Percentiles rank a stretch among this genome's conserved stretches.
These are phyloP conservation scores for Aspergillus sp. DNA, from an alignment of 2,329 filamentous ascomycete genomes.

Conservation along the genomic window DNA sequence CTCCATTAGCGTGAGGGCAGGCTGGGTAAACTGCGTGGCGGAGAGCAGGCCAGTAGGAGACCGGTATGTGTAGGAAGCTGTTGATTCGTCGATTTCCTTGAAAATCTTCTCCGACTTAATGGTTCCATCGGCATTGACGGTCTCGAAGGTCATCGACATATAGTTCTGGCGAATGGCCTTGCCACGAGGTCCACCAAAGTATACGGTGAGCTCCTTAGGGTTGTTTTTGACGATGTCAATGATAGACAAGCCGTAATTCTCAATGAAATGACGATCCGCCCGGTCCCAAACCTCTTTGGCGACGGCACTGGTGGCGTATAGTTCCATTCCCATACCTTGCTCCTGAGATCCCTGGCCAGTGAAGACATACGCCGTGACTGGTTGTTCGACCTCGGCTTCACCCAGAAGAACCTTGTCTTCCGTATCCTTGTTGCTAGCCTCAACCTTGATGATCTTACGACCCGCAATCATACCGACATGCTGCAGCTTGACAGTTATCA, in stretches of 20 bases:
- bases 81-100: constrained; percentile 93
- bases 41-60: constrained; percentile 94
- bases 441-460: constrained; percentile 99
- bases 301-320: constrained; percentile 90
- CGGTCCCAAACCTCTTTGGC: constrained; percentile 98
- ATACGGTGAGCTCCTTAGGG: constrained; percentile 96
- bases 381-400: constrained; percentile 97
- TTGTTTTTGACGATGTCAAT: constrained; percentile 99
- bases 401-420: constrained; percentile 95
- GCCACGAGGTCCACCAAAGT: constrained; percentile 95
- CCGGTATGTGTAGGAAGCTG: constrained; percentile 93
- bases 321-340: constrained; percentile 99
- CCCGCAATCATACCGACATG: constrained; percentile 97
- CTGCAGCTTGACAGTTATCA: constrained; percentile 91
- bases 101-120: constrained; percentile 99
- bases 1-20: constrained; percentile 97
- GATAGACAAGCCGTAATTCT: constrained; percentile 98
- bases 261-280: constrained; percentile 96
- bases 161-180: constrained; percentile 99
- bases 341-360: constrained; percentile 98
- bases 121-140: constrained; percentile 85
- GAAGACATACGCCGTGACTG: constrained; percentile 95
- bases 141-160: constrained; percentile 99
- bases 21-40: constrained; percentile 97
- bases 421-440: constrained; percentile 91